Conservation (phyloP, 192 early-diverging fungal species). For the Chytriomyces sp. region DNA sequence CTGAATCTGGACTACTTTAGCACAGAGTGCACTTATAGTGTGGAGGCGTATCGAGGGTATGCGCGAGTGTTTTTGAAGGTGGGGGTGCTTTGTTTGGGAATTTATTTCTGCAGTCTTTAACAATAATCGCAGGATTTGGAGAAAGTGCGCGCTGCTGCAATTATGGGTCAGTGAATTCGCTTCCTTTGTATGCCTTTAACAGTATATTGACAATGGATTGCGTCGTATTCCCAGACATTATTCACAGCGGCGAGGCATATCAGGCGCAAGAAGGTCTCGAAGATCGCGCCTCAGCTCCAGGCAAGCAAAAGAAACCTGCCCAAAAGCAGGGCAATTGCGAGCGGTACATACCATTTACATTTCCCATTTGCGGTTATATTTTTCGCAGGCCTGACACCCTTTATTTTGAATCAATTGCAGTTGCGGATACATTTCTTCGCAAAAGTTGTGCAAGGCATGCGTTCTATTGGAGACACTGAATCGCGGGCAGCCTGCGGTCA, state of each 20-base stretch:
- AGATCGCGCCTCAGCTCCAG: neutral
- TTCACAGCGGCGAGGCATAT: slow-evolving; percentile 92
- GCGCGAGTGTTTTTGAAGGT: slow-evolving; percentile 92
- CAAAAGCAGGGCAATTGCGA: slow-evolving; percentile 40
- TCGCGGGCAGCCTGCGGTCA: slow-evolving; percentile 72
- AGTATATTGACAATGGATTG: too few species aligned
- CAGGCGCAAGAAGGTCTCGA: slow-evolving; percentile 25
- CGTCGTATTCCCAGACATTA: slow-evolving; percentile 73
- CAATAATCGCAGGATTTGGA: slow-evolving; percentile 72
- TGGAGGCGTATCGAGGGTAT: slow-evolving; percentile 95
- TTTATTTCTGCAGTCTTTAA: too few species aligned
- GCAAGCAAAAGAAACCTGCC: neutral
- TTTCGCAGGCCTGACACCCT: neutral
- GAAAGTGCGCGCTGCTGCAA: slow-evolving; percentile 81
- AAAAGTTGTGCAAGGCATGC: slow-evolving; percentile 94
- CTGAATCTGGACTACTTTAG: slow-evolving; percentile 97
- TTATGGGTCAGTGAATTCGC: slow-evolving; percentile 66
- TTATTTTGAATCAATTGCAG: slow-evolving; percentile 35
- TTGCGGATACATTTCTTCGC: slow-evolving; percentile 95
- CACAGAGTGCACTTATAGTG: slow-evolving; percentile 97
- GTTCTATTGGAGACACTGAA: slow-evolving; percentile 91
- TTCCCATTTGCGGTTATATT: neutral
- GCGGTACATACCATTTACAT: slow-evolving; percentile 15
- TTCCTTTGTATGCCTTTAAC: neutral
- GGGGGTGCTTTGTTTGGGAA: too few species aligned